Percentiles rank a stretch among this genome's conserved stretches.
phyloP scores from a whole-genome alignment of 176 grass and related monocot genomes.

The Bothriochloa decipiens region DNA sequence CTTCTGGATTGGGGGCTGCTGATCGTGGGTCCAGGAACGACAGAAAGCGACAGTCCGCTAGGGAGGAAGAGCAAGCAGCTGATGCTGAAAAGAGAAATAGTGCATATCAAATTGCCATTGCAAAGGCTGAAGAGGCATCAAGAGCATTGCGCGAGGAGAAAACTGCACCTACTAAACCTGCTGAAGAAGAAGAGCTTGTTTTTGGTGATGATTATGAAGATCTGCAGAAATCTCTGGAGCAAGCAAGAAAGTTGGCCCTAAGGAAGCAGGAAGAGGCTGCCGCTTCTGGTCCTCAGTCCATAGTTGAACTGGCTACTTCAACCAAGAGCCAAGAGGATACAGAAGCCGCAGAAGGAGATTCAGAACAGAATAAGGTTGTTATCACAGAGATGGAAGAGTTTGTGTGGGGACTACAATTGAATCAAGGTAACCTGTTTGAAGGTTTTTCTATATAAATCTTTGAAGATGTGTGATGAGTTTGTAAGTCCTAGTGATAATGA shows the following conservation, averaged over 20 bases:
- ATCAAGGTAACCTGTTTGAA: constrained; percentile 65
- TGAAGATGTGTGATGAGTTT: not conserved
- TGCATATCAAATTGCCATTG: constrained; percentile 71
- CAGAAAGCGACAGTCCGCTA: constrained; percentile 56
- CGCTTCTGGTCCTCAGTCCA: constrained; percentile 57
- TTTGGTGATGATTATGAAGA: constrained; percentile 96
- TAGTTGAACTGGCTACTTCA: constrained; percentile 59
- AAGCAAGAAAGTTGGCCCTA: constrained; percentile 81
- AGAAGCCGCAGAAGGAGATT: constrained; percentile 45
- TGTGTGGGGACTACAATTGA: constrained; percentile 80
- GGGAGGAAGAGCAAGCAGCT: constrained; percentile 73
- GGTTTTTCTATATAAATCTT: constrained; percentile 7
- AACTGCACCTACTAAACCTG: constrained; percentile 34
- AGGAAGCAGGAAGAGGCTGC: constrained; percentile 66
- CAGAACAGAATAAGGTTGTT: constrained; percentile 71
- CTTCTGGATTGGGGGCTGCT: constrained; percentile 71
- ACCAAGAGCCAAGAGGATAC: constrained; percentile 60
- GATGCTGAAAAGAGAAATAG: constrained; percentile 78
- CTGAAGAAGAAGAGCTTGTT: constrained; percentile 61
- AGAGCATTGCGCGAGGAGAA: constrained; percentile 73
- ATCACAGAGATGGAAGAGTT: constrained; percentile 96
- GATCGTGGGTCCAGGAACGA: constrained; percentile 90
- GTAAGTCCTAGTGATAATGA: not conserved
- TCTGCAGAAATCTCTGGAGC: constrained; percentile 81
- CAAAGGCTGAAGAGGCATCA: constrained; percentile 81